phyloP scores from a whole-genome alignment of 192 early-diverging fungal species.

The Coemansia erecta region DNA sequence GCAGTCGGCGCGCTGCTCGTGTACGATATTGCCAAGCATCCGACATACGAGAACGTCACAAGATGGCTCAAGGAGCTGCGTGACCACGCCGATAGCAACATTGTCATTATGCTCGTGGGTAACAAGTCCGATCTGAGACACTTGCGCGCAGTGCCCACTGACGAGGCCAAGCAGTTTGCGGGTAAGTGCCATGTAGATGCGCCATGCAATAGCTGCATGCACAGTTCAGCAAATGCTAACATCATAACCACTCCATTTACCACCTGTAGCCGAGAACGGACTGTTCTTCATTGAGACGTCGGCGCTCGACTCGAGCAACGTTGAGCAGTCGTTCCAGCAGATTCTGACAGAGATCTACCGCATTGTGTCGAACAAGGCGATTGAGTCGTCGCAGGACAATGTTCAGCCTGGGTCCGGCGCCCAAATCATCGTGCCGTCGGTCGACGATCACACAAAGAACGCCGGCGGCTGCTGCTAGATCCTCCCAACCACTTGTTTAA shows the following conservation, averaged over 20 bases:
- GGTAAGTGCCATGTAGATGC: constrained; percentile 32
- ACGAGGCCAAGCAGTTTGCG: constrained; percentile 97
- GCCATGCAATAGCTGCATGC: background rate
- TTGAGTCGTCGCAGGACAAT: constrained; percentile 75
- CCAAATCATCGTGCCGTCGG: constrained; percentile 65
- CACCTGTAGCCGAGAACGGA: constrained; percentile 72
- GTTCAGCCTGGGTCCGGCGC: constrained; percentile 67
- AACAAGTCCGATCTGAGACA: constrained; percentile 99
- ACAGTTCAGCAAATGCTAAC: too few species aligned
- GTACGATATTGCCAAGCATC: constrained; percentile 96
- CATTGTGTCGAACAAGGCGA: constrained; percentile 94
- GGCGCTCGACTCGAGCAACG: constrained; percentile 94
- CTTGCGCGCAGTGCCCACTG: constrained; percentile 92
- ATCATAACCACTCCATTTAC: background rate
- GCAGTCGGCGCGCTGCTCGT: constrained; percentile 96
- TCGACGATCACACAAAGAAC: constrained; percentile 60
- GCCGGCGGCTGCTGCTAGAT: constrained; percentile 68
- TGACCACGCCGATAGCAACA: constrained; percentile 96
- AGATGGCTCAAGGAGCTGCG: constrained; percentile 98
- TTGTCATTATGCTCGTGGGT: constrained; percentile 98
- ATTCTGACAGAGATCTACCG: constrained; percentile 94
- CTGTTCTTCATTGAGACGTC: constrained; percentile 99
- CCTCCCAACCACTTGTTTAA: background rate
- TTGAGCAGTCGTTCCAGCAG: constrained; percentile 93
- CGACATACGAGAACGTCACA: constrained; percentile 92